Percentiles rank a stretch among this genome's conserved stretches.
These are phyloP conservation scores for Boletus chippewaensis DNA, from an alignment of 1,284 basidiomycete genomes.

Conservation along the genomic window DNA sequence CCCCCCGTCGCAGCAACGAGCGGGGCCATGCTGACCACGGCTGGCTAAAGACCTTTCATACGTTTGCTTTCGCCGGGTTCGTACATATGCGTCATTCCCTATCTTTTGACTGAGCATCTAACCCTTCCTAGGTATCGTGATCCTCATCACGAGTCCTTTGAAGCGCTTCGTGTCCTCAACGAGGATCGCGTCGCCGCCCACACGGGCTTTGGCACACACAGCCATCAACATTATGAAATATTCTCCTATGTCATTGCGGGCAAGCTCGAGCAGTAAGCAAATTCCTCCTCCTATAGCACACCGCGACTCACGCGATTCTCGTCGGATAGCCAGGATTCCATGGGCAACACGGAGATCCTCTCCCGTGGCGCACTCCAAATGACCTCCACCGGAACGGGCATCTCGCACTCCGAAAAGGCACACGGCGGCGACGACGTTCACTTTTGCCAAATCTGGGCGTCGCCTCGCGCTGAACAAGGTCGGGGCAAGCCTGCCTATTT, in stretches of 20 bases:
- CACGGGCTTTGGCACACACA: slow-evolving; percentile 83
- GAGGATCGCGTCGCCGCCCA: slow-evolving; percentile 79
- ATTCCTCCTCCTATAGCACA: not conserved
- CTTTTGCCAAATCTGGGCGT: slow-evolving; percentile 86
- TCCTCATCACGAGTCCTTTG: slow-evolving; percentile 47
- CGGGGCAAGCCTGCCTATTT: slow-evolving; percentile 67
- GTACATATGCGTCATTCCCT: slow-evolving; percentile 22
- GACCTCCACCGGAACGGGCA: slow-evolving; percentile 84
- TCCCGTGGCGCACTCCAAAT: slow-evolving; percentile 86
- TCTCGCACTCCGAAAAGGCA: slow-evolving; percentile 75
- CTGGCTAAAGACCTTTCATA: slow-evolving; percentile 90
- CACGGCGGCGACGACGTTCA: slow-evolving; percentile 59
- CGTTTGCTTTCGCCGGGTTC: slow-evolving; percentile 75
- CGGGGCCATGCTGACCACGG: slow-evolving; percentile 79
- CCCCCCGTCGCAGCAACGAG: slow-evolving; percentile 55
- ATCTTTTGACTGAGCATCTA: not conserved
- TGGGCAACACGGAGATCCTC: slow-evolving; percentile 86
- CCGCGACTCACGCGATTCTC: not conserved
- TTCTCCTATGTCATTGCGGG: slow-evolving; percentile 83
- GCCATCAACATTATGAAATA: slow-evolving; percentile 85
- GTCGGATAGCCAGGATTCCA: slow-evolving; percentile 65
- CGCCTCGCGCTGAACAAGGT: slow-evolving; percentile 49
- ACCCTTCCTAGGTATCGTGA: slow-evolving; percentile 53
- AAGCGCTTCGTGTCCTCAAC: slow-evolving; percentile 73
- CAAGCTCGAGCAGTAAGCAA: slow-evolving; percentile 66